A percentile compares a stretch with the other conserved stretches of the same genome.
phyloP scores from a whole-genome alignment of 2,329 filamentous ascomycete genomes.

The Fusarium sp. region DNA sequence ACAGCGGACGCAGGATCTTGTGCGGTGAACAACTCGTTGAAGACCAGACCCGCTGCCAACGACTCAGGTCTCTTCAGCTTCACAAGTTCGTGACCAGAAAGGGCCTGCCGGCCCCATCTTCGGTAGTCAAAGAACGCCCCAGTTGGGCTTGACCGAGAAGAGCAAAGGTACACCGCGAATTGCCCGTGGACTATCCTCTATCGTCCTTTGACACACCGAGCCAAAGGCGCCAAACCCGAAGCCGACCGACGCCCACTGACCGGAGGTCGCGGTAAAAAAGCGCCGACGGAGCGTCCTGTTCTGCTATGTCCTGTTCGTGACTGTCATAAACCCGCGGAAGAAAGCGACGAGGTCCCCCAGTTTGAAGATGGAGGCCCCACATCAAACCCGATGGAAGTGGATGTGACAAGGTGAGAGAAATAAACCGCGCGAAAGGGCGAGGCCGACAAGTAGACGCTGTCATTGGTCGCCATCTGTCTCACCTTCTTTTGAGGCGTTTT shows the following conservation, averaged over 20 bases:
- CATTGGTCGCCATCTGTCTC: constrained; percentile 45
- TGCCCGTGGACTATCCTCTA: constrained; percentile 31
- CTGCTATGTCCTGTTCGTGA: background rate
- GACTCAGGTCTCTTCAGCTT: constrained; percentile 34
- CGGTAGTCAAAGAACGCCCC: constrained; percentile 18
- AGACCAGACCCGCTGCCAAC: constrained; percentile 28
- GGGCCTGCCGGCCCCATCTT: constrained; percentile 28
- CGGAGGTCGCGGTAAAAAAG: constrained; percentile 37
- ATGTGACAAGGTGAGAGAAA: constrained; percentile 28
- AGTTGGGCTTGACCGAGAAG: constrained; percentile 39
- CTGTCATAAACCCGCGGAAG: constrained; percentile 33
- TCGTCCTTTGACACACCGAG: constrained; percentile 46
- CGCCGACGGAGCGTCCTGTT: constrained; percentile 34
- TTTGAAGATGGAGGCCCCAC: constrained; percentile 43
- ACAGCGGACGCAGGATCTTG: constrained; percentile 12
- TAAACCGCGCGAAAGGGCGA: constrained; percentile 21
- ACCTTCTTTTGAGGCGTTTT: constrained; percentile 32
- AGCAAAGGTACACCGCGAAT: constrained; percentile 39
- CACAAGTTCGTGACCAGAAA: constrained; percentile 31
- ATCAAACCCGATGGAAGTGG: constrained; percentile 46
- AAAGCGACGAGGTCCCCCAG: constrained; percentile 27
- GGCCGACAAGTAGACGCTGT: constrained; percentile 13
- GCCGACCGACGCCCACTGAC: constrained; percentile 21
- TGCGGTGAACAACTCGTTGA: constrained; percentile 36
- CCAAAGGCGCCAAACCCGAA: constrained; percentile 32